Evolutionary conservation across 163 green algal genomes (phyloP).

Genomic region (Chlorella variabilis): DNA sequence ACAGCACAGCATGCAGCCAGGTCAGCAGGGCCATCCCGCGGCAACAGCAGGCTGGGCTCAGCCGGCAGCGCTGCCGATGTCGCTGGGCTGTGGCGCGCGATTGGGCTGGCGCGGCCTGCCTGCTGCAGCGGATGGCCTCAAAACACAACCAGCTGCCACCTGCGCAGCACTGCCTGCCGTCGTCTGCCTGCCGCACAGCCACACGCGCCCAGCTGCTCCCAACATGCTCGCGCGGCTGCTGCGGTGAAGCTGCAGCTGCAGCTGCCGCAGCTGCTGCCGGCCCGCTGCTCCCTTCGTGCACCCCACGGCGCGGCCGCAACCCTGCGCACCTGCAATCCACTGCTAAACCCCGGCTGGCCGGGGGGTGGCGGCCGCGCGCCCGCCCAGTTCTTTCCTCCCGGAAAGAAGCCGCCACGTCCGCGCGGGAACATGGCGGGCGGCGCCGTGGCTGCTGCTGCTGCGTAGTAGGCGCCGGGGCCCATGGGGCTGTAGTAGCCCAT

Average conservation of each 20-base stretch:
- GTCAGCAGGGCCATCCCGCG: not conserved
- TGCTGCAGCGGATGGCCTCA: too few species aligned
- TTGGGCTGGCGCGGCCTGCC: too few species aligned
- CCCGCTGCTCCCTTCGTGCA: too few species aligned
- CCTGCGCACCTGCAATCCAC: conserved; percentile 68
- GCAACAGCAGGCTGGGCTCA: not conserved
- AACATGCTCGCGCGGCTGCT: too few species aligned
- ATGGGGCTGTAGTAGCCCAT: conserved; percentile 33
- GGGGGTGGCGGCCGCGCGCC: conserved; percentile 59
- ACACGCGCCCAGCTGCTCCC: not conserved
- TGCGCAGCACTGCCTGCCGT: too few species aligned
- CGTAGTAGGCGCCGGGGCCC: conserved; percentile 17
- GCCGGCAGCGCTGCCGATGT: too few species aligned
- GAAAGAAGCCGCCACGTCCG: conserved; percentile 42
- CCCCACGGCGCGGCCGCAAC: not conserved
- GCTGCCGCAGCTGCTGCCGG: not conserved
- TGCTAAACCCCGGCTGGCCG: conserved; percentile 71
- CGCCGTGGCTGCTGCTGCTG: conserved; percentile 24
- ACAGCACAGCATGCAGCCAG: not conserved
- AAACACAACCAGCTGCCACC: too few species aligned
- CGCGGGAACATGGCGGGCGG: conserved; percentile 14
- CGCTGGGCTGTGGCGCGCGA: too few species aligned
- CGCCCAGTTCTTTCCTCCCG: conserved; percentile 48
- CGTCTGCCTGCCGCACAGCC: too few species aligned
- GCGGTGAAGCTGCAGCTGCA: too few species aligned